These are phyloP conservation scores for Dioscorea alata DNA, from an alignment of 106 monocot genomes.

Conservation along the genomic window DNA sequence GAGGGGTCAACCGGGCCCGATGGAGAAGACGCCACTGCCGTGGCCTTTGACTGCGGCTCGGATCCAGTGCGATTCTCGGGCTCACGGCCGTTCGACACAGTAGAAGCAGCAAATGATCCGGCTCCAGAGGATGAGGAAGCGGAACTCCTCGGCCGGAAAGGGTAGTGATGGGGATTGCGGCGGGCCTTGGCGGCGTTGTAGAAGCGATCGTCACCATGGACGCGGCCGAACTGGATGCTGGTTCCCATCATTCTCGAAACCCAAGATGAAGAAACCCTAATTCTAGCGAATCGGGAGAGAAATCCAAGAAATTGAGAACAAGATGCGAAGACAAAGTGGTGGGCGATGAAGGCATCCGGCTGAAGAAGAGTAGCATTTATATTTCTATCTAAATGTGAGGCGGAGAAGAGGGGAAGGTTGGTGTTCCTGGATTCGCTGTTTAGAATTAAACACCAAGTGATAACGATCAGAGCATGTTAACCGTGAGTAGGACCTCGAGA, in stretches of 20 bases:
- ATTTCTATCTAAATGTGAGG: too few species aligned
- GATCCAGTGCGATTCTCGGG: conserved; percentile 9
- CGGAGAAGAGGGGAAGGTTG: too few species aligned
- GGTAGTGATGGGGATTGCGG: conserved; percentile 6
- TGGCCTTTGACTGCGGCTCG: not conserved
- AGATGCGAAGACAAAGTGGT: too few species aligned
- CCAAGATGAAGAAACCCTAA: too few species aligned
- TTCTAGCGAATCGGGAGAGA: too few species aligned
- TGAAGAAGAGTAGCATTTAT: too few species aligned
- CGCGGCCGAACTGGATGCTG: conserved; percentile 28
- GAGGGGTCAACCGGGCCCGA: not conserved
- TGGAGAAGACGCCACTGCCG: not conserved
- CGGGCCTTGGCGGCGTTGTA: conserved; percentile 25
- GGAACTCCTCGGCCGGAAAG: conserved; percentile 2
- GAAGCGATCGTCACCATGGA: conserved; percentile 40
- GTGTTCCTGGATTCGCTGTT: too few species aligned
- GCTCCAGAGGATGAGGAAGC: not conserved
- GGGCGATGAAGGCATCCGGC: too few species aligned
- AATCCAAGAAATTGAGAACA: too few species aligned
- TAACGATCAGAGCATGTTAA: too few species aligned
- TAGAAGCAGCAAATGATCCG: not conserved
- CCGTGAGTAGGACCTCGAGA: too few species aligned
- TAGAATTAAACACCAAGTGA: too few species aligned
- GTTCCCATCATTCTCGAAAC: conserved; percentile 16
- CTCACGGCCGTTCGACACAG: not conserved